Conservation (phyloP, 441 rosid species). For the Arabidopsis hybrid region DNA sequence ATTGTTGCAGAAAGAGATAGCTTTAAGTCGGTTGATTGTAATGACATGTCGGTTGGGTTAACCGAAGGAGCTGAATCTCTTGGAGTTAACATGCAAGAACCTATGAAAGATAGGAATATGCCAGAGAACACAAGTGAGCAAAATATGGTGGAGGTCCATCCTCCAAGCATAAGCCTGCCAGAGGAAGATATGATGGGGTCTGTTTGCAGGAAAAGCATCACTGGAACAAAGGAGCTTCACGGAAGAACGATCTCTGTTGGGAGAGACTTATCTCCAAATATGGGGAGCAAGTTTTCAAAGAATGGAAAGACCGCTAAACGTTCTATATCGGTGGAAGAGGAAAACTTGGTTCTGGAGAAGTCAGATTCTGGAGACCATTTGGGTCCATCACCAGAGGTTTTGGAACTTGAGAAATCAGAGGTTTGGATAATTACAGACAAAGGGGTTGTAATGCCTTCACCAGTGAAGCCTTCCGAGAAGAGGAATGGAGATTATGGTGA, state of each 20-base stretch:
- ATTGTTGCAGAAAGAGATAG: background rate
- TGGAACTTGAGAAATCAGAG: slow-evolving; percentile 28
- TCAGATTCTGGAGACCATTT: slow-evolving; percentile 28
- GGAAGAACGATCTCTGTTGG: slow-evolving; percentile 40
- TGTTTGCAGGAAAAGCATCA: slow-evolving; percentile 42
- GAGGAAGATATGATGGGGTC: background rate
- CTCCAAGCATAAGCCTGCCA: slow-evolving; percentile 32
- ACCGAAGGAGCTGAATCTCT: background rate
- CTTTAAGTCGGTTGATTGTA: slow-evolving; percentile 16
- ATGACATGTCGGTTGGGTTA: background rate
- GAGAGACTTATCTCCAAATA: slow-evolving; percentile 58
- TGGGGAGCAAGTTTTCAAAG: slow-evolving; percentile 52
- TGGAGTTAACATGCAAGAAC: background rate
- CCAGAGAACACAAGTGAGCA: background rate
- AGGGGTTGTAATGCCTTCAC: slow-evolving; percentile 26
- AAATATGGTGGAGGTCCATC: slow-evolving; percentile 23
- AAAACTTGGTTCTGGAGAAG: slow-evolving; percentile 35
- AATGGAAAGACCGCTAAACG: background rate
- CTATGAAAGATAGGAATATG: background rate
- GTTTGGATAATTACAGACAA: slow-evolving; percentile 40
- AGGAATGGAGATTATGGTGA: slow-evolving; percentile 44
- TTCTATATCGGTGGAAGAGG: slow-evolving; percentile 34
- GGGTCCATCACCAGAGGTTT: slow-evolving; percentile 16
- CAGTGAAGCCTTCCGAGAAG: slow-evolving; percentile 36
- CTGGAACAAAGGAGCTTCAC: slow-evolving; percentile 48